These are phyloP conservation scores for Betula pendula DNA, from an alignment of 306 rosid genomes.

Conservation along the genomic window DNA sequence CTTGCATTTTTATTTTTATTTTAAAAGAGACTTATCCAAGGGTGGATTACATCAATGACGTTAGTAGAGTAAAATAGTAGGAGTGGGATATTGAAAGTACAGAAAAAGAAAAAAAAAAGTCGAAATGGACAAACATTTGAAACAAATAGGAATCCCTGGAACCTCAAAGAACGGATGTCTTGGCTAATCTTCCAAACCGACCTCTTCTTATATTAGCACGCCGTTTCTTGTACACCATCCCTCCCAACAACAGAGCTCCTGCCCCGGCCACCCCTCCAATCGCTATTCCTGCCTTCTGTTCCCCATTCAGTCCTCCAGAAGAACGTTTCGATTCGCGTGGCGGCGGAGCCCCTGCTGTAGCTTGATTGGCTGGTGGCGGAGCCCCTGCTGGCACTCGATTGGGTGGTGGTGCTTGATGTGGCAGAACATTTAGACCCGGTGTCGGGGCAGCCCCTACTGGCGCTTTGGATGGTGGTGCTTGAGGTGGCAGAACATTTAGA, in stretches of 20 bases:
- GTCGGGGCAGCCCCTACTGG: too few relatives aligned
- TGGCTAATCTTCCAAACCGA: slow-evolving; percentile 21
- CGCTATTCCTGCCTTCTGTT: slow-evolving; percentile 45
- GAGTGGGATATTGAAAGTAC: too few relatives aligned
- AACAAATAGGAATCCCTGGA: not conserved
- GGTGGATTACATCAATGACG: too few relatives aligned
- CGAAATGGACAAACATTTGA: not conserved
- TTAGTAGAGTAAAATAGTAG: too few relatives aligned
- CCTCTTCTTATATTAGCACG: not conserved
- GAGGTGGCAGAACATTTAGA: too few relatives aligned
- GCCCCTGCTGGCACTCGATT: too few relatives aligned
- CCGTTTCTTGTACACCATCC: slow-evolving; percentile 38
- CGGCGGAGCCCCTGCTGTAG: not conserved
- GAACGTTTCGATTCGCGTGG: not conserved
- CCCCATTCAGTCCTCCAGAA: slow-evolving; percentile 36
- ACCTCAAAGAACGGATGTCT: slow-evolving; percentile 28
- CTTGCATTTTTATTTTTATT: too few relatives aligned
- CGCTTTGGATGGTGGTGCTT: too few relatives aligned
- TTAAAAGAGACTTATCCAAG: too few relatives aligned
- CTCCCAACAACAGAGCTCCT: slow-evolving; percentile 28
- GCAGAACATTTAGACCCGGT: too few relatives aligned
- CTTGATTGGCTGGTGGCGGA: too few relatives aligned
- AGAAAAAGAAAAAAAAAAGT: not conserved
- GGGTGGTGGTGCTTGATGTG: too few relatives aligned
- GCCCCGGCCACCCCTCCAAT: slow-evolving; percentile 38